Conservation (phyloP, 177 flowering plant genomes). For the Vitis hybrid region DNA sequence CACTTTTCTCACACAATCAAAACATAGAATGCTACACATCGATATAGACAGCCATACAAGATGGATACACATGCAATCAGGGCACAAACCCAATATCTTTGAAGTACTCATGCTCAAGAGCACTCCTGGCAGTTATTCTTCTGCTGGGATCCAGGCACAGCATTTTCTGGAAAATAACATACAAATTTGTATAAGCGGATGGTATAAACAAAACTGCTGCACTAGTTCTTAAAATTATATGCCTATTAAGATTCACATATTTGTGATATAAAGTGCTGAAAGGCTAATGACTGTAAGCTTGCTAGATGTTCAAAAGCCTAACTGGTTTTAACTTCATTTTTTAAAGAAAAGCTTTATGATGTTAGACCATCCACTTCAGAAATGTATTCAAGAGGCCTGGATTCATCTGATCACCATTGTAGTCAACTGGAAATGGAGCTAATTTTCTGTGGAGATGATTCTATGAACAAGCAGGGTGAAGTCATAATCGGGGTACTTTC, state of each 20-base stretch:
- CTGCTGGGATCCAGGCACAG: constrained; percentile 75
- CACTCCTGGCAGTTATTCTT: constrained; percentile 72
- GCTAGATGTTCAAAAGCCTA: too few relatives aligned
- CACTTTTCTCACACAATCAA: constrained; percentile 18
- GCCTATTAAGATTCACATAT: background rate
- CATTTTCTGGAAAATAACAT: constrained; percentile 59
- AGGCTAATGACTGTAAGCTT: too few relatives aligned
- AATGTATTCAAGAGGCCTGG: background rate
- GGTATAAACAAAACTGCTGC: too few relatives aligned
- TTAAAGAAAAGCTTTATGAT: too few relatives aligned
- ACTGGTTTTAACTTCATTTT: too few relatives aligned
- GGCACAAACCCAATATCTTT: constrained; percentile 61
- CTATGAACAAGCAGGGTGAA: background rate
- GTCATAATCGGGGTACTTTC: background rate
- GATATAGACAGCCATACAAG: constrained; percentile 15
- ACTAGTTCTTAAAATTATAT: background rate
- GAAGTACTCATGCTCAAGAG: constrained; percentile 83
- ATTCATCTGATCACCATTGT: background rate
- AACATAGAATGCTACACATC: constrained; percentile 18
- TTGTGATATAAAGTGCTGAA: background rate
- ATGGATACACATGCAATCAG: constrained; percentile 13
- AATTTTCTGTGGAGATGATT: background rate
- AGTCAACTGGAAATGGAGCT: background rate
- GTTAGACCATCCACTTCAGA: too few relatives aligned
- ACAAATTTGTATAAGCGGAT: too few relatives aligned